phyloP scores from a whole-genome alignment of 2,329 filamentous ascomycete species.

The Paecilomyces formosus region DNA sequence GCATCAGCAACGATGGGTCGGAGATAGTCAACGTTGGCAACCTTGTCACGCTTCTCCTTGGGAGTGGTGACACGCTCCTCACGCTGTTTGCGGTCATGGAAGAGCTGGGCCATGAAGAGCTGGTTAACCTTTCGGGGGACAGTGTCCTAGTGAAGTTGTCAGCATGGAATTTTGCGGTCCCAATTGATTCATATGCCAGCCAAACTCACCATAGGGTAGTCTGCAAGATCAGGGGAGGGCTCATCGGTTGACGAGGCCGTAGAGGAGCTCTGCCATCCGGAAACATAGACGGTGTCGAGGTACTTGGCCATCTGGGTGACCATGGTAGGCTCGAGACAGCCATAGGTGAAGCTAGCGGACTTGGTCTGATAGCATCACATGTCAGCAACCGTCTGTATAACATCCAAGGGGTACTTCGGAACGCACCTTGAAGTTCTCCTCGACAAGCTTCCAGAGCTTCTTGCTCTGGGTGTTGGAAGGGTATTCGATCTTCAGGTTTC shows the following conservation, averaged over 20 bases:
- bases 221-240: constrained; percentile 92
- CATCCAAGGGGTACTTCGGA: constrained; percentile 11
- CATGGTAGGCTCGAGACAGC: constrained; percentile 96
- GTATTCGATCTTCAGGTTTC: constrained; percentile 83
- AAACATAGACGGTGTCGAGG: constrained; percentile 96
- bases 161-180: constrained; percentile 6
- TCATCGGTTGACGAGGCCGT: constrained; percentile 93
- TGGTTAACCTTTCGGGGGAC: constrained; percentile 98
- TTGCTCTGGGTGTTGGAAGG: constrained; percentile 82
- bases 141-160: constrained; percentile 59
- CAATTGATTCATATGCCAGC: neutral
- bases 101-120: constrained; percentile 95
- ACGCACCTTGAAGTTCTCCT: constrained; percentile 71
- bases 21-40: constrained; percentile 84
- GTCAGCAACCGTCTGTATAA: neutral
- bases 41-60: constrained; percentile 61
- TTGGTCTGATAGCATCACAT: constrained; percentile 51
- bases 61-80: constrained; percentile 81
- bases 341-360: constrained; percentile 89
- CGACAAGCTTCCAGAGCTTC: constrained; percentile 90
- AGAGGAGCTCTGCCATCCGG: constrained; percentile 96
- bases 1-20: constrained; percentile 94
- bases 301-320: constrained; percentile 99
- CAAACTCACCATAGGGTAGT: constrained; percentile 76
- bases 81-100: constrained; percentile 98